A percentile compares a stretch with the other conserved stretches of the same genome.
phyloP scores from a whole-genome alignment of 2,329 filamentous ascomycete genomes.

The Fusarium vanettenii region DNA sequence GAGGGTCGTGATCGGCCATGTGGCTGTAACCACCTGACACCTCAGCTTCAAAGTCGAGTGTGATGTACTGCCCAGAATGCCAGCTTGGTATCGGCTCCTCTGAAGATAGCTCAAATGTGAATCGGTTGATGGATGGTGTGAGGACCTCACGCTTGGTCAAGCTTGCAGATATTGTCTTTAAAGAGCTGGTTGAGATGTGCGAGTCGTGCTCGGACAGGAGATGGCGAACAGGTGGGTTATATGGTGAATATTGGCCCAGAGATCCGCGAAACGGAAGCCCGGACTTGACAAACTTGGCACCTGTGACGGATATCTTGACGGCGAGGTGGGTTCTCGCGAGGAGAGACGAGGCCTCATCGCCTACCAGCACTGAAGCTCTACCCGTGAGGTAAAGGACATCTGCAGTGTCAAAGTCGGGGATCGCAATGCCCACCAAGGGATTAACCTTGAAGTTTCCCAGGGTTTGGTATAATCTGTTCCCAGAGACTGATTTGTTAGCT shows the following conservation, averaged over 20 bases:
- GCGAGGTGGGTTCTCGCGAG: slow-evolving; percentile 79
- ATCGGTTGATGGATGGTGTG: slow-evolving; percentile 75
- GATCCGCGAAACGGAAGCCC: slow-evolving; percentile 76
- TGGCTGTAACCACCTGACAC: slow-evolving; percentile 81
- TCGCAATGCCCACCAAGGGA: slow-evolving; percentile 74
- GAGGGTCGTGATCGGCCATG: slow-evolving; percentile 85
- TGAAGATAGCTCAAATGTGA: slow-evolving; percentile 59
- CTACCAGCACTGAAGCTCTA: slow-evolving; percentile 72
- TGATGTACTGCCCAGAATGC: slow-evolving; percentile 80
- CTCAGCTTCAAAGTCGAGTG: slow-evolving; percentile 76
- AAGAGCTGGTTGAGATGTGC: slow-evolving; percentile 16
- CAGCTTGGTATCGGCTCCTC: slow-evolving; percentile 54
- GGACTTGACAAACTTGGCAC: slow-evolving; percentile 70
- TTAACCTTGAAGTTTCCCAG: slow-evolving; percentile 80
- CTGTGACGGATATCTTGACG: slow-evolving; percentile 73
- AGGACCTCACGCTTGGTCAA: slow-evolving; percentile 70
- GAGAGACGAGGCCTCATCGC: slow-evolving; percentile 68
- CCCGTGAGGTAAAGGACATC: slow-evolving; percentile 82
- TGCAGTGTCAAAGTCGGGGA: slow-evolving; percentile 80
- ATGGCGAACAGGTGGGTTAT: slow-evolving; percentile 79
- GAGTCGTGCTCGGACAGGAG: slow-evolving; percentile 66
- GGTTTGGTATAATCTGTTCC: slow-evolving; percentile 86
- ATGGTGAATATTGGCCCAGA: slow-evolving; percentile 73
- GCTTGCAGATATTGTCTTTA: slow-evolving; percentile 56
- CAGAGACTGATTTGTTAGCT: slow-evolving; percentile 64